phyloP scores from a whole-genome alignment of 78 protist species.

The Dictyostelium discoideum region DNA sequence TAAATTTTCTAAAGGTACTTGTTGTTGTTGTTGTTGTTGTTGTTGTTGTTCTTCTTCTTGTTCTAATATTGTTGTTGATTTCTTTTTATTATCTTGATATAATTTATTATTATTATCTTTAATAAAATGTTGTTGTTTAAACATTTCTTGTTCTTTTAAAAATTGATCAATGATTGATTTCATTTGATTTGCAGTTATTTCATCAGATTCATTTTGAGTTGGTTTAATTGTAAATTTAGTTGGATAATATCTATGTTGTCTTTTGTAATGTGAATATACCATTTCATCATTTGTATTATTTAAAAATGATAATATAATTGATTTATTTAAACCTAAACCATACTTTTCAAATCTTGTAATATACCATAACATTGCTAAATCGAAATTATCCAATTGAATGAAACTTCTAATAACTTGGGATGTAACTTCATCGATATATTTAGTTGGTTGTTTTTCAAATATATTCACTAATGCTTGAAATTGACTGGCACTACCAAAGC shows the following conservation, averaged over 20 bases:
- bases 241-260: not conserved
- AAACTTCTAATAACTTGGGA: not conserved
- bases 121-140: not conserved
- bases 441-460: not conserved
- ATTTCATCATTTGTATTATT: not conserved
- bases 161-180: not conserved
- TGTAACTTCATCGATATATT: not conserved
- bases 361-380: constrained; percentile 8
- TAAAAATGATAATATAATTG: not conserved
- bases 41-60: too few species aligned
- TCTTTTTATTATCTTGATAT: not conserved
- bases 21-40: too few species aligned
- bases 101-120: not conserved
- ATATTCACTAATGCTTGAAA: not conserved
- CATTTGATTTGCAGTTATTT: not conserved
- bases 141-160: not conserved
- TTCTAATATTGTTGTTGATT: too few species aligned
- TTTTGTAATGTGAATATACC: not conserved
- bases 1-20: too few species aligned
- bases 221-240: not conserved
- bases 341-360: not conserved
- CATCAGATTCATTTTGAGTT: not conserved
- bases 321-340: not conserved
- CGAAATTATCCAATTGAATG: not conserved
- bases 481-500: not conserved